A percentile compares a stretch with the other conserved stretches of the same genome.
phyloP scores from a whole-genome alignment of 768 basidiomycete genomes.

The Lentinula sp. region DNA sequence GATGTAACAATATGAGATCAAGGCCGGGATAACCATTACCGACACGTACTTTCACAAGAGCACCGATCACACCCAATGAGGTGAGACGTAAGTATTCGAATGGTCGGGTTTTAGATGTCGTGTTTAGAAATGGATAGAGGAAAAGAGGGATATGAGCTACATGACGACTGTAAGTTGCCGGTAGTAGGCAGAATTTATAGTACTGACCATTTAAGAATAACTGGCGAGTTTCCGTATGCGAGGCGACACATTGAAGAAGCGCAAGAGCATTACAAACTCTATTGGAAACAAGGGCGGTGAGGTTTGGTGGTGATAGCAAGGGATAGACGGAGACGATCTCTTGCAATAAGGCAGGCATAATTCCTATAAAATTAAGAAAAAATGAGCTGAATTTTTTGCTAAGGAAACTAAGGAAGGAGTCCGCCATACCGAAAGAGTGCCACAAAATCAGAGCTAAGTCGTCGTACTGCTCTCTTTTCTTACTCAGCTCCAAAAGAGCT shows the following conservation, averaged over 20 bases:
- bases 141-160: constrained; percentile 96
- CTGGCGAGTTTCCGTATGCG: constrained; percentile 92
- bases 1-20: neutral
- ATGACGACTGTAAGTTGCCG: constrained; percentile 13
- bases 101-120: constrained; percentile 97
- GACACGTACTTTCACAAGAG: constrained; percentile 82
- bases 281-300: constrained; percentile 97
- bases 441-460: constrained; percentile 96
- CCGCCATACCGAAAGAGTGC: constrained; percentile 86
- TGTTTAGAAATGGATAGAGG: constrained; percentile 98
- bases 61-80: constrained; percentile 98
- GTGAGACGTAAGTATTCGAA: constrained; percentile 99
- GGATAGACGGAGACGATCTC: constrained; percentile 99
- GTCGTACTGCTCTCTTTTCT: constrained; percentile 98
- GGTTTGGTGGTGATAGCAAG: constrained; percentile 87
- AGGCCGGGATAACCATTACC: neutral
- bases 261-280: constrained; percentile 98
- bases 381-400: neutral
- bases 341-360: constrained; percentile 95
- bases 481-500: constrained; percentile 92
- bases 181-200: neutral
- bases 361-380: constrained; percentile 45
- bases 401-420: neutral
- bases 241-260: constrained; percentile 95
- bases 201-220: constrained; percentile 86